These are phyloP conservation scores for Capsicum chinense DNA, from an alignment of 257 asterid genomes.

Conservation along the genomic window DNA sequence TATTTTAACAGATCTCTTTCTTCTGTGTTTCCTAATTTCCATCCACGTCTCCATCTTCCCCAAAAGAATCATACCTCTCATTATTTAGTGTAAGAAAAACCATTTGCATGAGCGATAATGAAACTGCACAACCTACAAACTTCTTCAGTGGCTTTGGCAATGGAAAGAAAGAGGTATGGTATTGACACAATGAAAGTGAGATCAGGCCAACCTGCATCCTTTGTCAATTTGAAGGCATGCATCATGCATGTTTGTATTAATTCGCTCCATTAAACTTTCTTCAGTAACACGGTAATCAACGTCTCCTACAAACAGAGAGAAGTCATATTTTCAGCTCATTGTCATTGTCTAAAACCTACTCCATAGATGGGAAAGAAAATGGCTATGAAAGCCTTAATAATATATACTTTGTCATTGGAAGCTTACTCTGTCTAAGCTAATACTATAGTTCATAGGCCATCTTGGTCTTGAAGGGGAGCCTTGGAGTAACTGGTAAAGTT, in stretches of 20 bases:
- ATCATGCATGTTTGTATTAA: slow-evolving; percentile 71
- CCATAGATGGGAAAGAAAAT: too few species aligned
- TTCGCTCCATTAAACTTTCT: slow-evolving; percentile 78
- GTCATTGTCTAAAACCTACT: neutral
- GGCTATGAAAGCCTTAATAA: too few species aligned
- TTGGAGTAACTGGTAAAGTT: too few species aligned
- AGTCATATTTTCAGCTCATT: slow-evolving; percentile 6
- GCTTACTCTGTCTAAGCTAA: too few species aligned
- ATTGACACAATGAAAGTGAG: neutral
- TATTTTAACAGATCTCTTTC: slow-evolving; percentile 5
- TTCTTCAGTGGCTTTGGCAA: neutral
- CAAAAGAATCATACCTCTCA: neutral
- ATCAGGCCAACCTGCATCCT: slow-evolving; percentile 60
- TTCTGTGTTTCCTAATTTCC: neutral
- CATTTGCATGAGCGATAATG: slow-evolving; percentile 6
- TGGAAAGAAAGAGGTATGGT: neutral
- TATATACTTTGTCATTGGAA: too few species aligned
- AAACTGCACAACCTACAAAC: slow-evolving; percentile 3
- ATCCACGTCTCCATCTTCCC: neutral
- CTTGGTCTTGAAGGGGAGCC: too few species aligned
- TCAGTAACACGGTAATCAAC: slow-evolving; percentile 65
- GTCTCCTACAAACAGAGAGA: slow-evolving; percentile 49
- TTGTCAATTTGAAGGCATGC: slow-evolving; percentile 70
- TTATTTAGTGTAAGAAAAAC: neutral
- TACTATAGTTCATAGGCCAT: too few species aligned